Conservation (phyloP, 768 basidiomycete genomes). For the Tulasnella sp. region DNA sequence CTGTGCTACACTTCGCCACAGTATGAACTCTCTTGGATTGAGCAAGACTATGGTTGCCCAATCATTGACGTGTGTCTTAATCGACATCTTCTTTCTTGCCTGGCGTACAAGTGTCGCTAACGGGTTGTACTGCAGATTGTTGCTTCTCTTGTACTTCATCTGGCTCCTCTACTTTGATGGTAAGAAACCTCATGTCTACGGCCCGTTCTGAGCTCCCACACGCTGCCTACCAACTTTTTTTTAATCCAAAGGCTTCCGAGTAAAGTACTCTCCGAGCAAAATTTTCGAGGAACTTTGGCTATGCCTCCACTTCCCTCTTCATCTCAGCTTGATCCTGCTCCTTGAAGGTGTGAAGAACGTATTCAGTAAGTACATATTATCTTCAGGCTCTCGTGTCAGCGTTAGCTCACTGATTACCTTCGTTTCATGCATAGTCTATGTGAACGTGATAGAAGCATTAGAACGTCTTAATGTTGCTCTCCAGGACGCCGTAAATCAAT, state of each 20-base stretch:
- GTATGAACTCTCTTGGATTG: background rate
- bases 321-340: background rate
- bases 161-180: conserved; percentile 2
- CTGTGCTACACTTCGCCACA: background rate
- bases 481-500: background rate
- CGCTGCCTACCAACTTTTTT: no score
- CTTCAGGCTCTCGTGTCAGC: background rate
- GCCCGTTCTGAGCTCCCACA: background rate
- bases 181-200: background rate
- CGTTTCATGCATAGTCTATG: background rate
- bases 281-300: background rate
- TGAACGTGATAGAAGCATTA: background rate
- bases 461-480: background rate
- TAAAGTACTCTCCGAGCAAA: background rate
- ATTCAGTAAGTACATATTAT: background rate
- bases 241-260: background rate
- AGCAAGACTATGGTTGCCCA: background rate
- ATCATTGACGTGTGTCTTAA: background rate
- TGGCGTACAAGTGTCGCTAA: background rate
- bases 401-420: background rate
- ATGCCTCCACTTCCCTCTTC: background rate
- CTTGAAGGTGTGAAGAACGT: background rate
- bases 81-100: background rate
- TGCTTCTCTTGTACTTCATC: background rate
- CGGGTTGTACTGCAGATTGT: background rate